A percentile compares a stretch with the other conserved stretches of the same genome.
phyloP scores from a whole-genome alignment of 225 moss, liverwort and hornwort genomes.

The Marchantia polymorpha region DNA sequence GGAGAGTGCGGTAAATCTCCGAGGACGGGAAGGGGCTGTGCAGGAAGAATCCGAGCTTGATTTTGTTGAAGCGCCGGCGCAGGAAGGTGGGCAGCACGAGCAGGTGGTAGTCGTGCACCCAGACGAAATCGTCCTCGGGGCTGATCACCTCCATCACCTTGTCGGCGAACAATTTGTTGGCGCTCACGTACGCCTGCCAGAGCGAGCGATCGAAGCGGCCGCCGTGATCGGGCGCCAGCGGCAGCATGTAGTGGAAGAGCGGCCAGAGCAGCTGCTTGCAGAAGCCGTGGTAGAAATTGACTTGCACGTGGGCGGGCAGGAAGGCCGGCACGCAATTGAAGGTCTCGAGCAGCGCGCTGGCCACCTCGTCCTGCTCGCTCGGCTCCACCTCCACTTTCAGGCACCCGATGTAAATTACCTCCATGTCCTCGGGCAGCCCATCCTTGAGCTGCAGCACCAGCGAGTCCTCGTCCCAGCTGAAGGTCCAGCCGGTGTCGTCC shows the following conservation, averaged over 20 bases:
- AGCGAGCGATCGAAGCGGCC: conserved; percentile 76
- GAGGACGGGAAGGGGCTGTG: conserved; percentile 92
- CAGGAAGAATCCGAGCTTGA: conserved; percentile 81
- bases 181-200: conserved; percentile 92
- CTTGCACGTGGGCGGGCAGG: conserved; percentile 53
- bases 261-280: conserved; percentile 96
- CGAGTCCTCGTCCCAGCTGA: conserved; percentile 77
- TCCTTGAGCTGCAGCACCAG: conserved; percentile 74
- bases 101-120: conserved; percentile 94
- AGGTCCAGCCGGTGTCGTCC: conserved; percentile 75
- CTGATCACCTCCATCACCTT: conserved; percentile 88
- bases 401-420: conserved; percentile 84
- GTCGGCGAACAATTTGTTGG: conserved; percentile 79
- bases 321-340: conserved; percentile 96
- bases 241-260: conserved; percentile 87
- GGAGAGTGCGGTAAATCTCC: conserved; percentile 84
- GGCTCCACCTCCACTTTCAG: conserved; percentile 73
- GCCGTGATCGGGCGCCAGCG: conserved; percentile 73
- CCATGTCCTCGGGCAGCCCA: conserved; percentile 72
- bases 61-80: conserved; percentile 75
- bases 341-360: conserved; percentile 61
- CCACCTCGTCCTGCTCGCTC: conserved; percentile 84
- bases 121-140: conserved; percentile 84
- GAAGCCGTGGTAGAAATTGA: conserved; percentile 82
- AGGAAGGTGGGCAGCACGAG: conserved; percentile 82